Percentiles rank a stretch among this genome's conserved stretches.
phyloP scores from a whole-genome alignment of 306 rosid species.

The Canavalia gladiata region DNA sequence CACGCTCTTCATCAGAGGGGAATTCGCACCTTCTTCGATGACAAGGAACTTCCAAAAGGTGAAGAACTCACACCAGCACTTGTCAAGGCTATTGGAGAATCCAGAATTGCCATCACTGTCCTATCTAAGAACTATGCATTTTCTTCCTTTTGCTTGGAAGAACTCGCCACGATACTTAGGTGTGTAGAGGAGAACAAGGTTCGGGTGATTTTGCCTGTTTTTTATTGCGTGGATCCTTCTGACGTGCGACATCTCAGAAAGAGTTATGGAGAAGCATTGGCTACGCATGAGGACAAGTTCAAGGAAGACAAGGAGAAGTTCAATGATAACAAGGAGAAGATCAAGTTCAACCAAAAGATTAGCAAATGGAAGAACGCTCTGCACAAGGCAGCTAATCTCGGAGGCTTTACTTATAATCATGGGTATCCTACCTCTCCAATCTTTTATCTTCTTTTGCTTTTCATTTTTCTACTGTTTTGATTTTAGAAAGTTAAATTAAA shows the following conservation, averaged over 20 bases:
- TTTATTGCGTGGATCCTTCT: neutral
- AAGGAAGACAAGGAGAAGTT: neutral
- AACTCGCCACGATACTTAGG: neutral
- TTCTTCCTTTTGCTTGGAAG: neutral
- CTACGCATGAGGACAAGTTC: neutral
- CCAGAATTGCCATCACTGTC: slow-evolving; percentile 7
- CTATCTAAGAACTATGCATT: slow-evolving; percentile 20
- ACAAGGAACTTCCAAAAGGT: neutral
- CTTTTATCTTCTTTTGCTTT: too few relatives aligned
- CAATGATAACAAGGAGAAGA: neutral
- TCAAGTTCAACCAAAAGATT: too few relatives aligned
- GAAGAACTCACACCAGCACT: slow-evolving; percentile 1
- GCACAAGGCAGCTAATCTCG: too few relatives aligned
- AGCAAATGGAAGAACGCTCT: too few relatives aligned
- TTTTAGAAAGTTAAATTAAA: too few relatives aligned
- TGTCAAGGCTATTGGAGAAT: neutral
- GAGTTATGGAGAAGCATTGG: slow-evolving; percentile 6
- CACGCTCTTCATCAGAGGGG: neutral
- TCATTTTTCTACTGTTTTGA: too few relatives aligned
- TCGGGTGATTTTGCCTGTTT: neutral
- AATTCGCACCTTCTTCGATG: slow-evolving; percentile 2
- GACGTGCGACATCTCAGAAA: neutral
- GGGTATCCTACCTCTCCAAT: too few relatives aligned
- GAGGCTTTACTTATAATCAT: too few relatives aligned
- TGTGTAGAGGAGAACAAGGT: neutral